Base-by-base conservation (phyloP, 1,284 basidiomycete genomes). In the Schizopora paradoxa region DNA sequence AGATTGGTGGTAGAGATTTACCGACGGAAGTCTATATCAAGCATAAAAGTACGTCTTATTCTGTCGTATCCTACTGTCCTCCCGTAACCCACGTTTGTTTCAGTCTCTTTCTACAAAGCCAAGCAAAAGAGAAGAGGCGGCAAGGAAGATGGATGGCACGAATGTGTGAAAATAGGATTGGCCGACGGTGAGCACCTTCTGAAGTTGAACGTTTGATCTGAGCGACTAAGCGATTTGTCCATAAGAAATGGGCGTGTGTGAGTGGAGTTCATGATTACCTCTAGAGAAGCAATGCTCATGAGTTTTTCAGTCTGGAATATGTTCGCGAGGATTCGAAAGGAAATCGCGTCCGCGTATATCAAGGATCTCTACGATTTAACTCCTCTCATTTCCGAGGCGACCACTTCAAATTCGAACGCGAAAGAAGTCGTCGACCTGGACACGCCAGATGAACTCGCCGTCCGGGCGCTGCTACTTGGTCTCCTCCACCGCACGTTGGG, bases 11-110 rank as follows among this genome's bases (percentile, higher is more conserved):
- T 8, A 81, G 79, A 58, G 74, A 79, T 44, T 59, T 87, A 41
- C 84, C 86, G 0, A 86, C 82, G 0, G 86, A 89, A 54, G 76
- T 80, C 5, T 77, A 81, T 41, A 84, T 87, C 52, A 77, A 79
- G 66, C 86, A 83, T 66, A 85, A 82, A 60, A 42, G 81, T 79
- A 53, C 51, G 65, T 59, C 10, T 5, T 6, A 41, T 40, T n/a
- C 34, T 19, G 34, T 23, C 40, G 32, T 33, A n/a, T n/a, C n/a
- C n/a, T n/a, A n/a, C n/a, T n/a, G n/a, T n/a, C n/a, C n/a, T n/a
- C n/a, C n/a, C n/a, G n/a, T n/a, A n/a, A n/a, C 18, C 19, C 18
- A 22, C 25, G 32, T 34, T 7, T n/a, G 11, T 43, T 39, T 4
- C 45, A 88, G 85, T 88, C 55, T 72, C 72, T 0, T 86, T 86